phyloP scores from a whole-genome alignment of 1,284 basidiomycete species.

The Neolentinus lepideus region DNA sequence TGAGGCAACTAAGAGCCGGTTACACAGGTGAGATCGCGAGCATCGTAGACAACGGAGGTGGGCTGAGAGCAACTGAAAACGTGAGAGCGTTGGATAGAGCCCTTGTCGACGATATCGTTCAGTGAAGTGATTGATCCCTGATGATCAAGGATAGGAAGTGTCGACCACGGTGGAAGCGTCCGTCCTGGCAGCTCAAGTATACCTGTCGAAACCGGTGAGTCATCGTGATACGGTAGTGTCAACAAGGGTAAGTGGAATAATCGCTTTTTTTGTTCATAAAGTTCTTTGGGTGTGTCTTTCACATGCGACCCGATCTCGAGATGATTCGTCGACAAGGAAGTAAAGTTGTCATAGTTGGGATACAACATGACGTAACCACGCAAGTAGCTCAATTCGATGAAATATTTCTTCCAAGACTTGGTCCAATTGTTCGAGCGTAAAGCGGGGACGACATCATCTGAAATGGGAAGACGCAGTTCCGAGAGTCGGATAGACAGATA shows the following conservation, averaged over 20 bases:
- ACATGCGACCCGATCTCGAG: conserved; percentile 79
- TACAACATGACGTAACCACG: conserved; percentile 83
- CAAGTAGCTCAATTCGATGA: conserved; percentile 77
- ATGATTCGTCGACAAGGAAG: conserved; percentile 79
- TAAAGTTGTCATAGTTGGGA: conserved; percentile 65
- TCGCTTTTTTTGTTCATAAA: conserved; percentile 47
- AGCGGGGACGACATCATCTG: conserved; percentile 50
- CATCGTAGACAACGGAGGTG: conserved; percentile 18
- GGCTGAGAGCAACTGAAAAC: conserved; percentile 15
- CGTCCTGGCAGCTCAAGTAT: conserved; percentile 52
- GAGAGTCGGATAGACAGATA: conserved; percentile 66
- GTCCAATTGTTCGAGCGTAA: conserved; percentile 77
- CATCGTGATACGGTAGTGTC: conserved; percentile 25
- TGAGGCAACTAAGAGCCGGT: conserved; percentile 1
- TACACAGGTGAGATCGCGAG: conserved; percentile 28
- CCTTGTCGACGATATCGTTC: conserved; percentile 32
- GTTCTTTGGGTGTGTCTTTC: conserved; percentile 41
- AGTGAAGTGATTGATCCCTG: conserved; percentile 48
- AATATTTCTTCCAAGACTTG: conserved; percentile 80
- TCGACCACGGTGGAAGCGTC: conserved; percentile 43
- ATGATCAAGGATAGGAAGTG: conserved; percentile 63
- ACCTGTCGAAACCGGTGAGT: conserved; percentile 17
- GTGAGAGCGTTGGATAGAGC: conserved; percentile 21
- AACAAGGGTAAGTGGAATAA: conserved; percentile 67
- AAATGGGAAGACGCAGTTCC: conserved; percentile 33